Conservation (phyloP, 352 stramenopile species). For the Phytophthora hybrid region DNA sequence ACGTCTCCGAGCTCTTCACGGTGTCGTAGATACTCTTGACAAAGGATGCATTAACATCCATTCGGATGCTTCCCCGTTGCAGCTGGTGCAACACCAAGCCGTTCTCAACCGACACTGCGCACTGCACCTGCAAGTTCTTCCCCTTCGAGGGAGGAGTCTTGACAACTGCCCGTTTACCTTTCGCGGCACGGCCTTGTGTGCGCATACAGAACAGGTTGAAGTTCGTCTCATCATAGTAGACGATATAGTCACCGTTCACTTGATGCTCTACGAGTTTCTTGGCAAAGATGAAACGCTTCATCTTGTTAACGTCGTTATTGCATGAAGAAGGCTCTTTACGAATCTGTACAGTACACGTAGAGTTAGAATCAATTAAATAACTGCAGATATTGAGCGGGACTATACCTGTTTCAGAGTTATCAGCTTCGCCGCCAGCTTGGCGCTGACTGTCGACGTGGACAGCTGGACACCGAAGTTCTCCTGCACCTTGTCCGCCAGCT, state of each 20-base stretch:
- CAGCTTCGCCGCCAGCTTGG: background rate
- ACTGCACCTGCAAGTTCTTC: slow-evolving; percentile 8
- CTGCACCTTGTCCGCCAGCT: background rate
- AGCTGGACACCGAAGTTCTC: background rate
- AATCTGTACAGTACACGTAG: slow-evolving; percentile 3
- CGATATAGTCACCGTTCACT: slow-evolving; percentile 3
- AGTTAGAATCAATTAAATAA: background rate
- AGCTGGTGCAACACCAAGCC: slow-evolving; percentile 13
- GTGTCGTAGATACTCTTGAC: slow-evolving; percentile 7
- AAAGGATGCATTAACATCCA: slow-evolving; percentile 14
- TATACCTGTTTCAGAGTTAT: background rate
- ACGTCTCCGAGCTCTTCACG: slow-evolving; percentile 5
- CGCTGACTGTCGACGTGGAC: slow-evolving; percentile 1
- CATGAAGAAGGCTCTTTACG: background rate
- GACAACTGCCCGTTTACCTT: background rate
- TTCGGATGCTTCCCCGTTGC: slow-evolving; percentile 3
- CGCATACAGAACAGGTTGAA: slow-evolving; percentile 16
- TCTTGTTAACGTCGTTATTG: background rate
- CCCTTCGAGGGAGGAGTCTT: slow-evolving; percentile 2
- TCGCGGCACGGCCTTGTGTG: background rate
- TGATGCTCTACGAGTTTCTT: background rate
- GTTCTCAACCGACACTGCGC: slow-evolving; percentile 8
- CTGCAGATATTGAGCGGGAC: background rate
- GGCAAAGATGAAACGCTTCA: background rate
- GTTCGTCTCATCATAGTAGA: slow-evolving; percentile 14